Evolutionary conservation across 2,329 filamentous ascomycete genomes (phyloP).

Genomic region (Bertia moriformis): DNA sequence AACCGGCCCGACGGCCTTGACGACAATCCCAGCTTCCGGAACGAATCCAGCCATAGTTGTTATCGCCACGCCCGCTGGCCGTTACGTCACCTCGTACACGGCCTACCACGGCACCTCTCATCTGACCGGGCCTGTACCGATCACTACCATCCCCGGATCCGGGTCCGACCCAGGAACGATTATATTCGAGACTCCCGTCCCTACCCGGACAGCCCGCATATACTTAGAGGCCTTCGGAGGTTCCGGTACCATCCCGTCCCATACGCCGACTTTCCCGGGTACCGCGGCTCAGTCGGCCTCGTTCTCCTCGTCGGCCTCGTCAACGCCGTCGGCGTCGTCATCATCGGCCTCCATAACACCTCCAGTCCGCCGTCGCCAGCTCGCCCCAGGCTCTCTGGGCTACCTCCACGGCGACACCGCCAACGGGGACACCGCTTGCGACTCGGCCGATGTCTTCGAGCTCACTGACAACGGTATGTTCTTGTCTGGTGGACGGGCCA

Average conservation of each 20-base stretch:
- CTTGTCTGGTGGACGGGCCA: neutral
- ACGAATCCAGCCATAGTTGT: no score
- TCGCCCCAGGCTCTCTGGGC: neutral
- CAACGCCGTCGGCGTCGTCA: neutral
- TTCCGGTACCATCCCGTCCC: no score
- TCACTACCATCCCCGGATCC: neutral
- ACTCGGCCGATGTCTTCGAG: neutral
- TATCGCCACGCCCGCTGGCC: no score
- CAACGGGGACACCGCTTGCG: neutral
- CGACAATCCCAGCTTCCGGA: no score
- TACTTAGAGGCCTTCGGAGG: no score
- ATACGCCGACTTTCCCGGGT: neutral
- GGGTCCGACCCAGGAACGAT: neutral
- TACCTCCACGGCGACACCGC: neutral
- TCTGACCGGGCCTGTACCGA: no score
- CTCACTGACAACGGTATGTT: neutral
- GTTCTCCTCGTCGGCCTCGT: neutral
- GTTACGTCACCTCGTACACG: no score
- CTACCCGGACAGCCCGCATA: no score
- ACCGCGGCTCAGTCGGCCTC: neutral
- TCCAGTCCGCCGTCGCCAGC: neutral
- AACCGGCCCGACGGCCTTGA: no score
- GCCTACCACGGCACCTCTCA: no score
- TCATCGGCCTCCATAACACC: no score
- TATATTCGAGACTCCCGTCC: neutral